These are phyloP conservation scores for Hyaloscypha bicolor DNA, from an alignment of 495 filamentous ascomycete genomes.

Conservation along the genomic window DNA sequence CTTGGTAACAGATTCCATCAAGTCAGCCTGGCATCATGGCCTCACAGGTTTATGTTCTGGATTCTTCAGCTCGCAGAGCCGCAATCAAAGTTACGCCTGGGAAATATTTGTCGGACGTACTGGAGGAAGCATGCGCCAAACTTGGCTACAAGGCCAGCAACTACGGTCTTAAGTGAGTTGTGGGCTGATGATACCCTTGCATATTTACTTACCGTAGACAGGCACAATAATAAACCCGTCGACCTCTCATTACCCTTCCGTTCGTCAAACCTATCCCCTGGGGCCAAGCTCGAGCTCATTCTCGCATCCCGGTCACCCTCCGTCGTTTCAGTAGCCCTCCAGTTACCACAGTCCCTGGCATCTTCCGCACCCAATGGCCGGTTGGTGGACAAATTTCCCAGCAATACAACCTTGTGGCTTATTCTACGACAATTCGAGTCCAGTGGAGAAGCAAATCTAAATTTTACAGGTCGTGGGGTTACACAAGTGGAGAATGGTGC, in stretches of 20 bases:
- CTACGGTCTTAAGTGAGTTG: conserved; percentile 76
- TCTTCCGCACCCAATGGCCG: conserved; percentile 58
- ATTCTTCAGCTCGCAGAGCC: conserved; percentile 68
- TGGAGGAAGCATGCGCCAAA: conserved; percentile 84
- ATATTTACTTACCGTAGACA: conserved; percentile 23
- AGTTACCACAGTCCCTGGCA: conserved; percentile 70
- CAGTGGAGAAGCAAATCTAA: conserved; percentile 58
- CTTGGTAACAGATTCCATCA: neutral
- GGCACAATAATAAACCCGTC: conserved; percentile 74
- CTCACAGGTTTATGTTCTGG: conserved; percentile 86
- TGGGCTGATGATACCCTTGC: neutral
- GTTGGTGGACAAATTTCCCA: conserved; percentile 79
- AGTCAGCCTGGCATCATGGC: conserved; percentile 59
- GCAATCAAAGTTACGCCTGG: conserved; percentile 82
- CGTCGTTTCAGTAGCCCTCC: conserved; percentile 81
- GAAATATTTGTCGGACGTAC: conserved; percentile 78
- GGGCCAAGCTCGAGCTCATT: conserved; percentile 93
- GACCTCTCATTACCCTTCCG: conserved; percentile 84
- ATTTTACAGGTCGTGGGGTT: conserved; percentile 79
- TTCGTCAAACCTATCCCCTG: conserved; percentile 81
- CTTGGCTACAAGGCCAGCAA: conserved; percentile 69
- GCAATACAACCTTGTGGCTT: conserved; percentile 82
- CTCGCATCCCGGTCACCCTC: conserved; percentile 78
- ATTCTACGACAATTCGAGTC: conserved; percentile 87
- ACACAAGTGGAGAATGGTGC: conserved; percentile 55